Percentiles rank a stretch among this genome's conserved stretches.
Conservation (phyloP, 2,329 filamentous ascomycete genomes). For the Aureobasidium sp. region DNA sequence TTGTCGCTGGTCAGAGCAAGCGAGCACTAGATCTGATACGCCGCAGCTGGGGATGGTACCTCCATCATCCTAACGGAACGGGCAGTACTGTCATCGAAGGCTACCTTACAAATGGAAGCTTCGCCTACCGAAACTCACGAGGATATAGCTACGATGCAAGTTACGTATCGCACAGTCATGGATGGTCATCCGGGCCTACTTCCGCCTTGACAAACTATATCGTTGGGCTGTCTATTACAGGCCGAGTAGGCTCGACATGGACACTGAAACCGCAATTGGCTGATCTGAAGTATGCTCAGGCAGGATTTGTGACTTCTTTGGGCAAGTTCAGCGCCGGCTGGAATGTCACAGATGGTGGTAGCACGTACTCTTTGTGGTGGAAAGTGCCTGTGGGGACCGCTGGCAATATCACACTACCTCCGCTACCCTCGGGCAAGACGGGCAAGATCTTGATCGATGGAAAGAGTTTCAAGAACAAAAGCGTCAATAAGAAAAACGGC, state of each 20-base stretch:
- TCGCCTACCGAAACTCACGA: slow-evolving; percentile 41
- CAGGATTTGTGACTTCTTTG: slow-evolving; percentile 40
- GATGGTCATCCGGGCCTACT: slow-evolving; percentile 33
- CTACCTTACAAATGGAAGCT: slow-evolving; percentile 49
- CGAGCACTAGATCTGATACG: slow-evolving; percentile 52
- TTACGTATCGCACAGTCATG: slow-evolving; percentile 27
- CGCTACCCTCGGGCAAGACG: background rate
- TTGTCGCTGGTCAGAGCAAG: slow-evolving; percentile 35
- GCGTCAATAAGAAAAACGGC: background rate
- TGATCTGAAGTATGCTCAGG: slow-evolving; percentile 36
- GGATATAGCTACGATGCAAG: slow-evolving; percentile 24
- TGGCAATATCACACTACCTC: slow-evolving; percentile 27
- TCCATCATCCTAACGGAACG: slow-evolving; percentile 51
- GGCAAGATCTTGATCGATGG: slow-evolving; percentile 6
- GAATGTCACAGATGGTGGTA: slow-evolving; percentile 22
- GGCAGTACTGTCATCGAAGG: slow-evolving; percentile 54
- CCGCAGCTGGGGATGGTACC: slow-evolving; percentile 54
- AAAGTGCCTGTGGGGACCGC: slow-evolving; percentile 26
- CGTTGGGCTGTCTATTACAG: slow-evolving; percentile 38
- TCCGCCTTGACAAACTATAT: slow-evolving; percentile 37
- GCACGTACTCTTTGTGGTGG: slow-evolving; percentile 20
- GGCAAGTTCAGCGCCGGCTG: slow-evolving; percentile 36
- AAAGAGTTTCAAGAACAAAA: slow-evolving; percentile 9
- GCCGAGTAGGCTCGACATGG: slow-evolving; percentile 37
- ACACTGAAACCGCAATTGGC: slow-evolving; percentile 38